Evolutionary conservation across 2,329 filamentous ascomycete genomes (phyloP).

Genomic region (Colletotrichum chrysophilum): DNA sequence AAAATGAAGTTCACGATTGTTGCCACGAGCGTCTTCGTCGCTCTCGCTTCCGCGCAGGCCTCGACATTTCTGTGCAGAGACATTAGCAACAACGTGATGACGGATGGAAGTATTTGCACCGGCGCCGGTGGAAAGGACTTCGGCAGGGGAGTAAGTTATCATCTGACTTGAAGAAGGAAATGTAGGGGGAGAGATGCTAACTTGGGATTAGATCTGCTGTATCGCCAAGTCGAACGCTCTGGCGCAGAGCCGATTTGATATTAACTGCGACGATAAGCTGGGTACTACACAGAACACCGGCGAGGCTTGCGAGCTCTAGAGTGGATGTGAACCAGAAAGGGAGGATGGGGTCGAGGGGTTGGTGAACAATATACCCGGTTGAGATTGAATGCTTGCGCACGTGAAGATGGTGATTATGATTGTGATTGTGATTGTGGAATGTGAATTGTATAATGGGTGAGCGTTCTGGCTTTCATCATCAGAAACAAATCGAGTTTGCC

Average conservation of each 20-base stretch:
- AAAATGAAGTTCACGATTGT: conserved; percentile 1
- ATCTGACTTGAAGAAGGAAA: no score
- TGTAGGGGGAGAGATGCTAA: background rate
- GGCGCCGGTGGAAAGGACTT: background rate
- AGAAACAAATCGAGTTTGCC: background rate
- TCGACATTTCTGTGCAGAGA: background rate
- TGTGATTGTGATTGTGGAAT: background rate
- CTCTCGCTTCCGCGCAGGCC: background rate
- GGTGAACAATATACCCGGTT: background rate
- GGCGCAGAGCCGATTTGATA: background rate
- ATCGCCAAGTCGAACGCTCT: background rate
- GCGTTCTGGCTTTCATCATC: no score
- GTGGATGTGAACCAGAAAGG: background rate
- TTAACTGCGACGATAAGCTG: conserved; percentile 1
- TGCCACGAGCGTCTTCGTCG: background rate
- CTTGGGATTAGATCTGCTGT: background rate
- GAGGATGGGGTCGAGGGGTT: no score
- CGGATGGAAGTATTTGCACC: background rate
- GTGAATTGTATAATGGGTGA: no score
- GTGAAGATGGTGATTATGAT: background rate
- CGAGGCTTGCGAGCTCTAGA: background rate
- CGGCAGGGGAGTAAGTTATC: background rate
- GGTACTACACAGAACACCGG: background rate
- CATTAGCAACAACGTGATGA: background rate
- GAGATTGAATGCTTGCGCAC: background rate